phyloP scores from a whole-genome alignment of 2,329 filamentous ascomycete species.

The Exophiala xenobiotica region DNA sequence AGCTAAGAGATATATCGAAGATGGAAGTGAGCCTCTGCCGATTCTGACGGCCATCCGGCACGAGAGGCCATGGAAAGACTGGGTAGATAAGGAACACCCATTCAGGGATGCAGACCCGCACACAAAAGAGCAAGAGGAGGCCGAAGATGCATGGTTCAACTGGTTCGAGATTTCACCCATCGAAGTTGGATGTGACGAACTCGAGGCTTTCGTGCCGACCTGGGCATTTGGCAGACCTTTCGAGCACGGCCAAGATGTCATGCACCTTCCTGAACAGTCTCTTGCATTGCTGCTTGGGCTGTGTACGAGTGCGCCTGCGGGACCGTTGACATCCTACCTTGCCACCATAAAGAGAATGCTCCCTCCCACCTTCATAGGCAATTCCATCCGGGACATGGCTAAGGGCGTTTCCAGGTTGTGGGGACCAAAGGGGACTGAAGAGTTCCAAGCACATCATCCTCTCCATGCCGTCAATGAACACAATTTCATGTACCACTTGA shows the following conservation, averaged over 20 bases:
- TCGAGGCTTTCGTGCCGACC: constrained; percentile 38
- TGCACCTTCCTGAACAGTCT: constrained; percentile 26
- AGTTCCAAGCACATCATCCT: constrained; percentile 21
- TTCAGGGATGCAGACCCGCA: constrained; percentile 18
- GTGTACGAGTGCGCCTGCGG: constrained; percentile 22
- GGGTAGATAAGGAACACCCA: constrained; percentile 17
- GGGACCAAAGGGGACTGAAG: constrained; percentile 16
- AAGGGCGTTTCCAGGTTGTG: constrained; percentile 16
- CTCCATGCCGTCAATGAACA: constrained; percentile 23
- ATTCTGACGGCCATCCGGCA: constrained; percentile 21
- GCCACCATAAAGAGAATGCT: constrained; percentile 23
- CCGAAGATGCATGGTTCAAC: constrained; percentile 38
- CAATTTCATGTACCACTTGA: constrained; percentile 21
- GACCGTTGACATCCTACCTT: constrained; percentile 21
- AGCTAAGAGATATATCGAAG: constrained; percentile 5
- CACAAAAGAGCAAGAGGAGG: constrained; percentile 18
- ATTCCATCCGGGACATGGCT: constrained; percentile 16
- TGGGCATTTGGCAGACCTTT: constrained; percentile 40
- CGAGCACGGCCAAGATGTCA: constrained; percentile 29
- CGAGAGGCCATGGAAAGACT: constrained; percentile 22
- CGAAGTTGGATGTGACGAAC: constrained; percentile 39
- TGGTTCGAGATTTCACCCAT: constrained; percentile 39
- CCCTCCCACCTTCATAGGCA: constrained; percentile 17
- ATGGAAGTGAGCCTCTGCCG: constrained; percentile 17
- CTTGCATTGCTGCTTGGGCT: constrained; percentile 18